A percentile compares a stretch with the other conserved stretches of the same genome.
These are phyloP conservation scores for Thelonectria rubi DNA, from an alignment of 2,329 filamentous ascomycete species.

Conservation along the genomic window DNA sequence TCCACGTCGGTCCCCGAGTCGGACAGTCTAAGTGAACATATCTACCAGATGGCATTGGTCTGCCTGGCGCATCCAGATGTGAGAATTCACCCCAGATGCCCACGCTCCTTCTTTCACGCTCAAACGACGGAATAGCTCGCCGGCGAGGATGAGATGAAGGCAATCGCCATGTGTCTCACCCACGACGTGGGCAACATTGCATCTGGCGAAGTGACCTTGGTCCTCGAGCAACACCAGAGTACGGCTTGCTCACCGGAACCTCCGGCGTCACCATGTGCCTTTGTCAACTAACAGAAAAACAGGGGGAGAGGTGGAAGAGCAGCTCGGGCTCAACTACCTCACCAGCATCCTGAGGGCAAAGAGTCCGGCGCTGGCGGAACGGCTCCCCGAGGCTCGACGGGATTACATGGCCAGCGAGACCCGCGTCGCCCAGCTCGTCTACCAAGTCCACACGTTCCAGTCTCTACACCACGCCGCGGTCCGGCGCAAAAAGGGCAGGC, in stretches of 20 bases:
- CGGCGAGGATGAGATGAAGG: slow-evolving; percentile 19
- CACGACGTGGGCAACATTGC: slow-evolving; percentile 24
- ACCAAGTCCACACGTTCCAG: slow-evolving; percentile 21
- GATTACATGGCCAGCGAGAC: slow-evolving; percentile 25
- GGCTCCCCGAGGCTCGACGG: slow-evolving; percentile 15
- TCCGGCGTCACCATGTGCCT: neutral
- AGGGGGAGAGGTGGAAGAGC: slow-evolving; percentile 20
- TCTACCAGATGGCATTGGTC: slow-evolving; percentile 27
- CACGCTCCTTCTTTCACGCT: neutral
- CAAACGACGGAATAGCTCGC: slow-evolving; percentile 7
- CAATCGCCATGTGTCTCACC: slow-evolving; percentile 23
- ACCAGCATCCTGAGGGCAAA: slow-evolving; percentile 18
- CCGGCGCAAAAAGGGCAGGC: slow-evolving; percentile 8
- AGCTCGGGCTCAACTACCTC: slow-evolving; percentile 25
- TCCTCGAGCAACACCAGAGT: neutral
- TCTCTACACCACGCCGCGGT: slow-evolving; percentile 20
- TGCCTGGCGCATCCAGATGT: slow-evolving; percentile 28
- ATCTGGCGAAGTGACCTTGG: slow-evolving; percentile 22
- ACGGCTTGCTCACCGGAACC: neutral
- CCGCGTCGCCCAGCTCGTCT: slow-evolving; percentile 18
- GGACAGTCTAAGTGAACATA: slow-evolving; percentile 25
- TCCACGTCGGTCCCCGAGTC: slow-evolving; percentile 5
- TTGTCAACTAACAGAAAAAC: slow-evolving; percentile 2
- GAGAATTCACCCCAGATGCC: neutral
- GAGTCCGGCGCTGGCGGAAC: slow-evolving; percentile 15